Percentiles rank a stretch among this genome's conserved stretches.
Evolutionary conservation across 352 stramenopile genomes (phyloP).

Genomic region (Bremia lactucae): DNA sequence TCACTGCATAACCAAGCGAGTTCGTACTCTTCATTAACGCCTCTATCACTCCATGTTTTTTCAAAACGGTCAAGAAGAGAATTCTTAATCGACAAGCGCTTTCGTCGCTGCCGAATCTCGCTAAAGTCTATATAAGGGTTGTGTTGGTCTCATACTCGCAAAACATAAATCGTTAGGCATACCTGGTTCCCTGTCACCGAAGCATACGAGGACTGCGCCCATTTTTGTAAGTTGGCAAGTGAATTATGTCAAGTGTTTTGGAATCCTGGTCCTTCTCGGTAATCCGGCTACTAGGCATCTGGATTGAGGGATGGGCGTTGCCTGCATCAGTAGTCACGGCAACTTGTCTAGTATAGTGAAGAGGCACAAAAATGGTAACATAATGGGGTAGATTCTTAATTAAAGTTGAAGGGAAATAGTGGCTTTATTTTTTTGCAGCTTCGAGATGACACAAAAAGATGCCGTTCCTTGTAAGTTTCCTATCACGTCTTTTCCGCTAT

Average conservation of each 20-base stretch:
- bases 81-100: constrained; percentile 10
- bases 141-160: neutral
- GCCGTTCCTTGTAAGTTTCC: no score
- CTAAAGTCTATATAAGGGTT: constrained; percentile 2
- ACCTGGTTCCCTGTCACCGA: constrained; percentile 18
- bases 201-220: constrained; percentile 52
- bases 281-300: constrained; percentile 1
- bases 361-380: neutral
- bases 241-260: constrained; percentile 3
- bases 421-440: no score
- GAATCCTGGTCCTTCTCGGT: neutral
- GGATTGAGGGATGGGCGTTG: constrained; percentile 14
- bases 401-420: no score
- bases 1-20: constrained; percentile 26
- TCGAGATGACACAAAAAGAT: no score
- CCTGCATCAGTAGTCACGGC: constrained; percentile 12
- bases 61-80: constrained; percentile 47
- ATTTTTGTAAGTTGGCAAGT: constrained; percentile 24
- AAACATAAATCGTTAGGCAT: neutral
- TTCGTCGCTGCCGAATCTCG: constrained; percentile 5
- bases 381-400: no score
- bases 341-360: constrained; percentile 17
- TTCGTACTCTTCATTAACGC: constrained; percentile 10
- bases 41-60: constrained; percentile 32
- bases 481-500: constrained; percentile 3